Base-by-base conservation (phyloP, 176 grass and related monocot genomes). In the Saccharum officinarum region DNA sequence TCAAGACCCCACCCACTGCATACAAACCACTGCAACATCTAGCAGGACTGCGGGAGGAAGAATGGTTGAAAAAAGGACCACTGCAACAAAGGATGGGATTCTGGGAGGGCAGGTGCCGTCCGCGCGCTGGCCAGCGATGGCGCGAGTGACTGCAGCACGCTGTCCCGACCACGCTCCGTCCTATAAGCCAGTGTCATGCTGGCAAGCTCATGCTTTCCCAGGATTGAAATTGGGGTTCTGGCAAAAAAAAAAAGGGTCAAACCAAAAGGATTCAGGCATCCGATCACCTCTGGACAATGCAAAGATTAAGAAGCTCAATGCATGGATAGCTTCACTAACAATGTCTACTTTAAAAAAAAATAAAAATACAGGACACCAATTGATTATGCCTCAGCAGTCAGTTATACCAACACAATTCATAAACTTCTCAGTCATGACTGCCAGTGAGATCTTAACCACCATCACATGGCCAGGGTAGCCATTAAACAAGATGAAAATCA, bases 151-250 rank as follows among this genome's bases (percentile, higher is more conserved):
- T 28, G 23, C n/a, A 26, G n/a, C 60, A 28, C 10, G 23, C 25
- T 64, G 61, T 30, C 25, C 1, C 10, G 23, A 9, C 8, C 59
- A 23, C 59, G 12, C 9, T 25, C 22, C n/a, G 3, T 23, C 22
- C 20, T 60, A 22, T 60, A 23, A 23, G 20, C 20, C 59, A 60
- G 57, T 4, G 57, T 26, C 90, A 94, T 91, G 78, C 93, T 89
- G 46, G 93, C 92, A 25, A 96, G 90, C 80, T 99, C 97, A 40
- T 99, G 97, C 76, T 92, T 96, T 64, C 96, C 97, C 72, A 94
- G 90, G 66, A 99, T 94, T 33, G 94, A 94, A 63, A 92, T 99
- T 14, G 92, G 94, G 59, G 93, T 90, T 96, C 97, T 99, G 93
- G 9, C n/a, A 86, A 23, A 10, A 65, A 22, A n/a, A 74, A 22